Base-by-base conservation (phyloP, 202 grass and related monocot species). In the Saccharum hybrid region DNA sequence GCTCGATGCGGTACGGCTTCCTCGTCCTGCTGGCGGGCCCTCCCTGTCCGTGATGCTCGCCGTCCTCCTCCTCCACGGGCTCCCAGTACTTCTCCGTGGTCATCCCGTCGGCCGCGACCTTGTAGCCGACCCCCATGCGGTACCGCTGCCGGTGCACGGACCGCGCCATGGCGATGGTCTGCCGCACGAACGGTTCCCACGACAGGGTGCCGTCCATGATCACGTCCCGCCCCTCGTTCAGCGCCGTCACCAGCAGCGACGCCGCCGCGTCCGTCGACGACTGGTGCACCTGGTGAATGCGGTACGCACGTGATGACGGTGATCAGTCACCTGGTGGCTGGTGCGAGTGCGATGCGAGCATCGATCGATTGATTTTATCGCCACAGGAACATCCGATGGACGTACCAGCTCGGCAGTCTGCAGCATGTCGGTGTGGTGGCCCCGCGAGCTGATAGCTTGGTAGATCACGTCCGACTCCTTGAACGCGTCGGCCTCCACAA, bases 191-290 rank as follows among this genome's bases (percentile, higher is more conserved):
- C 38, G 96, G 96, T 66, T 95, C 93, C 96, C 96, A 98, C 2
- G 96, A 96, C n/a, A 98, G 86, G 26, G 96, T 98, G 49, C 93
- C 93, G 40, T 98, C 96, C 96, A 98, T 89, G 87, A 96, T 96
- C 74, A 98, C 96, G 67, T 98, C 96, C 5, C 96, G 80, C 10
- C 96, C 96, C 83, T 98, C 96, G 41, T 98, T 98, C 45, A 98
- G 78, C 23, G 96, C 93, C 15, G 96, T 98, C 74, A 98, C 96
- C 23, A 98, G 91, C 63, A 98, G 78, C 82, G 96, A 98, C 22
- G 93, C 89, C 28, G 96, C 96, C 12, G 93, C 93, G 67, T 98
- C 90, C 43, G 91, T 96, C 21, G 96, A 98, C 33, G 89, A 96
- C 80, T 92, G 93, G 84, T 98, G 96, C 65, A 95, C 43, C 43